These are phyloP conservation scores for Rubroboletus pulcherrimus DNA, from an alignment of 768 basidiomycete genomes.

Conservation along the genomic window DNA sequence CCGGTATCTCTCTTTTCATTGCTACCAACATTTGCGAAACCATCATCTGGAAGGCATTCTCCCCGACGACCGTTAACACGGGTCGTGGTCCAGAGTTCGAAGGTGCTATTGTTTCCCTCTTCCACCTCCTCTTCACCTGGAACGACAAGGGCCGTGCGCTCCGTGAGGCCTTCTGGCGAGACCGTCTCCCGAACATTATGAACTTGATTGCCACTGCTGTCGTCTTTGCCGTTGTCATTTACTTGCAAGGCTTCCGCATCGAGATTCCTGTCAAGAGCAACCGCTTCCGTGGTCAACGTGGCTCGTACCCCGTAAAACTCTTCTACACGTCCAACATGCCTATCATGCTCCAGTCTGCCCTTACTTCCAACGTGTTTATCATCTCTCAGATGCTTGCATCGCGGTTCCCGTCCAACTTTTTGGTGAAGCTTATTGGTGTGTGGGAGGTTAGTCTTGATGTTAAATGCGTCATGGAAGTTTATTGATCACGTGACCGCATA, in stretches of 20 bases:
- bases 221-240: constrained; percentile 94
- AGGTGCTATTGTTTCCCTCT: constrained; percentile 91
- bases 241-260: constrained; percentile 97
- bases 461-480: neutral
- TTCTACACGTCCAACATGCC: constrained; percentile 99
- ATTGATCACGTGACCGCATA: constrained; percentile 30
- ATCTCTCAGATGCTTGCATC: constrained; percentile 92
- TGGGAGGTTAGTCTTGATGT: constrained; percentile 76
- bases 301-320: constrained; percentile 93
- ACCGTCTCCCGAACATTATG: constrained; percentile 96
- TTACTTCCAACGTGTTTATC: constrained; percentile 94
- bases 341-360: constrained; percentile 95
- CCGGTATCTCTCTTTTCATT: constrained; percentile 98
- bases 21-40: constrained; percentile 99
- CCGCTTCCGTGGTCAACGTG: constrained; percentile 93
- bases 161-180: constrained; percentile 97
- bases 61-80: constrained; percentile 96
- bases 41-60: constrained; percentile 99
- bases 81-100: constrained; percentile 98
- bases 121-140: constrained; percentile 98
- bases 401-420: constrained; percentile 87
- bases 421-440: constrained; percentile 88
- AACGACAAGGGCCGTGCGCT: constrained; percentile 96
- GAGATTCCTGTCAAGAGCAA: constrained; percentile 98
- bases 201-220: constrained; percentile 89